phyloP scores from a whole-genome alignment of 73 alveolate genomes.

The Tetrahymena borealis region DNA sequence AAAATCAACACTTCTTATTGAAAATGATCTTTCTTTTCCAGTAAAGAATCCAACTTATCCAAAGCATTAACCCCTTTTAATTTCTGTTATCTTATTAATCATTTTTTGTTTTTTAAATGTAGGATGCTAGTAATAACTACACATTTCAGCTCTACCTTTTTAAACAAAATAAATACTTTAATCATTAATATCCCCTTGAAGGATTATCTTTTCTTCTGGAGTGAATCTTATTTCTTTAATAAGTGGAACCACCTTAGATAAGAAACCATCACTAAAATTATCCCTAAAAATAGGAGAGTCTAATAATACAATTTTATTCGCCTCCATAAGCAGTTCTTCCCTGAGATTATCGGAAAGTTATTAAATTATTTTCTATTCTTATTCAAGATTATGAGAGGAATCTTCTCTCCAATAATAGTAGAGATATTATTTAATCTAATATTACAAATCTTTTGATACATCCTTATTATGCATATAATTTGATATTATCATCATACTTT shows the following conservation, averaged over 20 bases:
- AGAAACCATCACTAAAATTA: background rate
- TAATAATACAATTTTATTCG: background rate
- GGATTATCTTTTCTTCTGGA: background rate
- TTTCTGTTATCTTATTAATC: background rate
- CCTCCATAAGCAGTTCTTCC: slow-evolving; percentile 13
- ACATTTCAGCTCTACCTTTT: background rate
- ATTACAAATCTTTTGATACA: background rate
- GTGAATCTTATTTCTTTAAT: background rate
- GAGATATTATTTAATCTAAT: slow-evolving; percentile 10
- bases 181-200: background rate
- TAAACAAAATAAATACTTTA: background rate
- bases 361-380: slow-evolving; percentile 10
- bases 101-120: background rate
- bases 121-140: background rate
- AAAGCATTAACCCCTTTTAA: background rate
- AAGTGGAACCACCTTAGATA: background rate
- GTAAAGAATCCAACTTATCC: background rate
- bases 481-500: slow-evolving; percentile 2
- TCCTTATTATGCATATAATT: slow-evolving; percentile 5
- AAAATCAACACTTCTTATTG: background rate
- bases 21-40: background rate
- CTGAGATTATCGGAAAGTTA: slow-evolving; percentile 25
- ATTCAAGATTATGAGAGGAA: background rate
- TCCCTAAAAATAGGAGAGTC: background rate
- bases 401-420: slow-evolving; percentile 39